Percentiles rank a stretch among this genome's conserved stretches.
Evolutionary conservation across 2,329 filamentous ascomycete genomes (phyloP).

Genomic region (Pseudogymnoascus sp.): DNA sequence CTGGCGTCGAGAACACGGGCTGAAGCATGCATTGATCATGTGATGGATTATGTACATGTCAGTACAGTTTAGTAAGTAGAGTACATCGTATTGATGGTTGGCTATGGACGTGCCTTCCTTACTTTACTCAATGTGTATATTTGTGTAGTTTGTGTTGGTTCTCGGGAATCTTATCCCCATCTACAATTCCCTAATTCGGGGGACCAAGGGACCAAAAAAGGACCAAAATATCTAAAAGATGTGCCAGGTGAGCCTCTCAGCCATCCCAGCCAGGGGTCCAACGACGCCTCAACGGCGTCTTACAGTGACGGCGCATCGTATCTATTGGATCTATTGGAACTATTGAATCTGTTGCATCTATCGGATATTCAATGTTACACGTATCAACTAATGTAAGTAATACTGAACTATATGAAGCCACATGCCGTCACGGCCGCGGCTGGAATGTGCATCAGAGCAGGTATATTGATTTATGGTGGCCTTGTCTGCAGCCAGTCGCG

Average conservation of each 20-base stretch:
- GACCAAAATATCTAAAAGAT: neutral
- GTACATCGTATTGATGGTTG: neutral
- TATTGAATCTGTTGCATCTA: neutral
- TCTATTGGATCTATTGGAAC: neutral
- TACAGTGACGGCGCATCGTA: neutral
- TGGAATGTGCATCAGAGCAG: neutral
- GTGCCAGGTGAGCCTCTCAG: neutral
- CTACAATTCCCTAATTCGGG: neutral
- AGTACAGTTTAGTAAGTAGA: neutral
- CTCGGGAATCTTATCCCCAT: neutral
- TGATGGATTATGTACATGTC: neutral
- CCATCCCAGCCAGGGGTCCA: neutral
- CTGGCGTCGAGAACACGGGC: neutral
- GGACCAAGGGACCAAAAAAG: neutral
- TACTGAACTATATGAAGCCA: neutral
- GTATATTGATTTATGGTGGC: neutral
- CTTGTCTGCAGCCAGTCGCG: neutral
- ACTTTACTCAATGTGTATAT: neutral
- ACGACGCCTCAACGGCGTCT: neutral
- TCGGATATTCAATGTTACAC: neutral
- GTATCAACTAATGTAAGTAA: neutral
- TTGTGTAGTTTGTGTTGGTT: neutral
- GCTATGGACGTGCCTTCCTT: neutral
- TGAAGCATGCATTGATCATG: conserved; percentile 4
- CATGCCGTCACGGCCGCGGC: neutral